These are phyloP conservation scores for Epichloe scottii DNA, from an alignment of 2,329 filamentous ascomycete species.

Conservation along the genomic window DNA sequence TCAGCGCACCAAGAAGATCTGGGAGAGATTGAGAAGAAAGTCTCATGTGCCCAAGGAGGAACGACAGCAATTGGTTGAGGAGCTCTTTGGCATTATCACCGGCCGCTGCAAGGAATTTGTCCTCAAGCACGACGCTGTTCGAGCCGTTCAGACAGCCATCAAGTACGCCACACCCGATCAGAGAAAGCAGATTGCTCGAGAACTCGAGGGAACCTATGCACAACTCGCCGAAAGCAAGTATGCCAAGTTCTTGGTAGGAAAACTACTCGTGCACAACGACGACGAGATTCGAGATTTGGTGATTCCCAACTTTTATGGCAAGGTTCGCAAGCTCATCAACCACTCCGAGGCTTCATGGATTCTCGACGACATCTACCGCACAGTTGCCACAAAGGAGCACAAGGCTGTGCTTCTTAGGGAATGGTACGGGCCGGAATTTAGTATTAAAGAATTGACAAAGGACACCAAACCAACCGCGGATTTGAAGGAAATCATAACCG, in stretches of 20 bases:
- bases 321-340: constrained; percentile 85
- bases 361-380: constrained; percentile 89
- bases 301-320: constrained; percentile 88
- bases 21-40: constrained; percentile 87
- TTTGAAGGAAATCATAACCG: constrained; percentile 60
- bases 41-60: constrained; percentile 87
- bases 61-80: constrained; percentile 71
- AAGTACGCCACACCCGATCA: constrained; percentile 87
- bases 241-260: constrained; percentile 93
- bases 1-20: constrained; percentile 84
- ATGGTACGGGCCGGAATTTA: constrained; percentile 94
- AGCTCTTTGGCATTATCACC: constrained; percentile 84
- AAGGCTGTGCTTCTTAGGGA: constrained; percentile 77
- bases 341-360: constrained; percentile 97
- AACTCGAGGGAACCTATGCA: constrained; percentile 74
- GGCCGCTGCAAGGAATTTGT: constrained; percentile 90
- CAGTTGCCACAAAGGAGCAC: constrained; percentile 73
- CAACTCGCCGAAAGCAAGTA: constrained; percentile 89
- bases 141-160: constrained; percentile 89
- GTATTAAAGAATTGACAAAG: constrained; percentile 53
- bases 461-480: constrained; percentile 50
- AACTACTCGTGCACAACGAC: constrained; percentile 87
- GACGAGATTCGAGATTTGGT: constrained; percentile 76
- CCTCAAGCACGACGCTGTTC: constrained; percentile 96
- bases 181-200: constrained; percentile 71